A percentile compares a stretch with the other conserved stretches of the same genome.
Evolutionary conservation across 176 grass and related monocot species (phyloP).

Genomic region (Hordeum vulgare): MorexV3_pseudomolecules_assembly NC_058518.1:481405729-481406228

Average conservation of each 20-base stretch:
- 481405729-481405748: neutral
- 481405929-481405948: too few relatives aligned
- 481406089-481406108: neutral
- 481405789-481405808: neutral
- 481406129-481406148: too few relatives aligned
- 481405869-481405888: neutral
- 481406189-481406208: neutral
- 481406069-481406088: neutral
- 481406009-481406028: neutral
- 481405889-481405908: neutral
- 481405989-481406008: neutral
- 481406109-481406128: neutral
- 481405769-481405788: constrained; percentile 10
- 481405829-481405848: neutral
- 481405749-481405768: neutral
- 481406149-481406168: neutral
- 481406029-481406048: neutral
- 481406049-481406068: neutral
- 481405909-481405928: neutral
- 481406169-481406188: too few relatives aligned
- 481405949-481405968: too few relatives aligned
- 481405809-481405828: neutral
- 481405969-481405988: neutral
- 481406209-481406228: too few relatives aligned
- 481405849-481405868: constrained; percentile 15